Evolutionary conservation across 2,329 filamentous ascomycete genomes (phyloP).

Genomic region (Fusarium sp.): DNA sequence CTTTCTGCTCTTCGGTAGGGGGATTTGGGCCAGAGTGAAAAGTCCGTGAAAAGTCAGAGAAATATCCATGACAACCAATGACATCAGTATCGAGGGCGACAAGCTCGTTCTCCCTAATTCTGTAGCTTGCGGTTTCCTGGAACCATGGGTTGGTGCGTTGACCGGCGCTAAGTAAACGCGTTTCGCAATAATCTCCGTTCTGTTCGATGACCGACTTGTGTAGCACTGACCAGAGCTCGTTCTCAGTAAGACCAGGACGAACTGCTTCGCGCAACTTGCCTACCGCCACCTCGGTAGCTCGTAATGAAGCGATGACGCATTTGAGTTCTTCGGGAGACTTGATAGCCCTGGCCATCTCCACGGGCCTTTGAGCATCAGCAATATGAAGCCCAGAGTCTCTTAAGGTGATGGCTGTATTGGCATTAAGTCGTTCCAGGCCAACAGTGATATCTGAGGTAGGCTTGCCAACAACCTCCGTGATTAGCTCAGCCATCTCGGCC

Average conservation of each 20-base stretch:
- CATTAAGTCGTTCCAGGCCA: conserved; percentile 16
- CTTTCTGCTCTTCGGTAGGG: conserved; percentile 6
- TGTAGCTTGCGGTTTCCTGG: conserved; percentile 17
- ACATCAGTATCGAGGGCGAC: conserved; percentile 17
- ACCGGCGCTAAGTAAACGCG: conserved; percentile 1
- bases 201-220: conserved; percentile 18
- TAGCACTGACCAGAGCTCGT: conserved; percentile 9
- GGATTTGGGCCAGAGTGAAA: conserved; percentile 13
- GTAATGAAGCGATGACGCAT: conserved; percentile 3
- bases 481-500: conserved; percentile 1
- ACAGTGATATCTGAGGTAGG: neutral
- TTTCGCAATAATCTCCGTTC: conserved; percentile 16
- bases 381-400: conserved; percentile 4
- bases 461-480: neutral
- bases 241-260: conserved; percentile 9
- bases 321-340: conserved; percentile 13
- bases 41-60: conserved; percentile 14
- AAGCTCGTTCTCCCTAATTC: conserved; percentile 16
- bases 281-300: conserved; percentile 10
- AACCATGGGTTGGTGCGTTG: conserved; percentile 16
- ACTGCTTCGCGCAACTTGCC: conserved; percentile 9
- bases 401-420: conserved; percentile 3
- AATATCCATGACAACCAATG: conserved; percentile 22
- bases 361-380: conserved; percentile 4
- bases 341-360: conserved; percentile 10